phyloP scores from a whole-genome alignment of 2,329 filamentous ascomycete genomes.

The Trichophyton verrucosum region DNA sequence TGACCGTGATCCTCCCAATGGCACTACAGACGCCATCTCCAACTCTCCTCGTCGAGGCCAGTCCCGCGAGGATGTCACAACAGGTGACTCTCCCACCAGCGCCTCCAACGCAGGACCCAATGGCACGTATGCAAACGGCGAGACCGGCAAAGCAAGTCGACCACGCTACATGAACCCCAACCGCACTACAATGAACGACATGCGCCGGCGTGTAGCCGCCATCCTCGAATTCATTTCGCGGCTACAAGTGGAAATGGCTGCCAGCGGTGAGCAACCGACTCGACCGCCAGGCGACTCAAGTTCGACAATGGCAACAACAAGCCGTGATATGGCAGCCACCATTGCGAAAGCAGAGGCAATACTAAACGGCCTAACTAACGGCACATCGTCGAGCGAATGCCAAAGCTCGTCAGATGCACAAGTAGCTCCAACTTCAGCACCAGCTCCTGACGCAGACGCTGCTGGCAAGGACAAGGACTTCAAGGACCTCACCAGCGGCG shows the following conservation, averaged over 20 bases:
- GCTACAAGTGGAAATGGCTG: constrained; percentile 76
- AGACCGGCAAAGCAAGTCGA: constrained; percentile 49
- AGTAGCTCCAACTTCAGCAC: not conserved
- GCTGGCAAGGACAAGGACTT: constrained; percentile 42
- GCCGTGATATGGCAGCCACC: constrained; percentile 1
- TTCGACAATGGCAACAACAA: not conserved
- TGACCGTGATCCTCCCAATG: constrained; percentile 52
- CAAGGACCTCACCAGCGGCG: constrained; percentile 61
- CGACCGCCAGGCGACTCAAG: constrained; percentile 21
- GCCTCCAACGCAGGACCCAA: constrained; percentile 19
- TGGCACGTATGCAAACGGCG: constrained; percentile 45
- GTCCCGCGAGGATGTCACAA: constrained; percentile 26
- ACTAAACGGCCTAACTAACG: not conserved
- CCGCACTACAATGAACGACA: constrained; percentile 68
- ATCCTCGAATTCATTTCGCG: constrained; percentile 85
- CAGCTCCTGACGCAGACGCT: not conserved
- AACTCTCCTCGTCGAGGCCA: constrained; percentile 32
- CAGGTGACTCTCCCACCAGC: constrained; percentile 26
- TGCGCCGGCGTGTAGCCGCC: constrained; percentile 68
- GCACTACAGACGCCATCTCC: constrained; percentile 26
- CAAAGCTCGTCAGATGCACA: not conserved
- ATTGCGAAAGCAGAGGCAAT: constrained; percentile 10
- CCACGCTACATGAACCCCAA: constrained; percentile 43
- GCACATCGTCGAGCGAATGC: not conserved
- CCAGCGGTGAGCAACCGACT: constrained; percentile 37